These are phyloP conservation scores for Angophora floribunda DNA, from an alignment of 345 rosid genomes.

Conservation along the genomic window DNA sequence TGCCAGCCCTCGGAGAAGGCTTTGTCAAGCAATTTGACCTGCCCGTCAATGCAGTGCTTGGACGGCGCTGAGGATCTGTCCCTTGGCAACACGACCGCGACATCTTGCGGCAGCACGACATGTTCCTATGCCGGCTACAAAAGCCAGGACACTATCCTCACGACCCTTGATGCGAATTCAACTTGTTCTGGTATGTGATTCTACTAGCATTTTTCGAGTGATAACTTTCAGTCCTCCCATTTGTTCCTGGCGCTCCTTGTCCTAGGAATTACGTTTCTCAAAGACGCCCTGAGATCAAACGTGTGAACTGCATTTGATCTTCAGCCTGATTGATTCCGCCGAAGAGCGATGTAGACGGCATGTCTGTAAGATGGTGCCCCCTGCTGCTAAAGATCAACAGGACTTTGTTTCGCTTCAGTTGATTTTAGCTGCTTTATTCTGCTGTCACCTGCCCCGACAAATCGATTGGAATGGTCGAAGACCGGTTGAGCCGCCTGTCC, in stretches of 20 bases:
- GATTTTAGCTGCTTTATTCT: neutral
- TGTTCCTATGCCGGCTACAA: constrained; percentile 69
- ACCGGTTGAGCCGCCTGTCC: neutral
- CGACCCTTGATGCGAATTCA: constrained; percentile 16
- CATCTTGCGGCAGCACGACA: constrained; percentile 26
- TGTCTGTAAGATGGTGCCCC: neutral
- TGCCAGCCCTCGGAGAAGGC: constrained; percentile 42
- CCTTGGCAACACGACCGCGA: constrained; percentile 27
- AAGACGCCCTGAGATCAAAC: neutral
- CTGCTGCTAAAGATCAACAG: neutral
- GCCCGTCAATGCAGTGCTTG: constrained; percentile 48
- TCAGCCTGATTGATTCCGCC: neutral
- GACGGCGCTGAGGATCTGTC: constrained; percentile 12
- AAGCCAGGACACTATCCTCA: constrained; percentile 20
- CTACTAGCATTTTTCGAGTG: neutral
- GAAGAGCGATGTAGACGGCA: neutral
- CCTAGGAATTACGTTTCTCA: too few species aligned
- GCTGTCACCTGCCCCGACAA: too few species aligned
- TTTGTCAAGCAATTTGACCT: constrained; percentile 20
- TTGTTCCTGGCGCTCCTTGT: neutral
- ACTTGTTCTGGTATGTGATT: constrained; percentile 30
- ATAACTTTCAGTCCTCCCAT: neutral
- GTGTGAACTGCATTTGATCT: neutral
- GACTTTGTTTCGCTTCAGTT: neutral
- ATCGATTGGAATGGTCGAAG: too few species aligned